Evolutionary conservation across 116 monocot species (phyloP), one percentile per base, ranked within the genome.

Genomic region (Papilionanthe hybrid): DNA sequence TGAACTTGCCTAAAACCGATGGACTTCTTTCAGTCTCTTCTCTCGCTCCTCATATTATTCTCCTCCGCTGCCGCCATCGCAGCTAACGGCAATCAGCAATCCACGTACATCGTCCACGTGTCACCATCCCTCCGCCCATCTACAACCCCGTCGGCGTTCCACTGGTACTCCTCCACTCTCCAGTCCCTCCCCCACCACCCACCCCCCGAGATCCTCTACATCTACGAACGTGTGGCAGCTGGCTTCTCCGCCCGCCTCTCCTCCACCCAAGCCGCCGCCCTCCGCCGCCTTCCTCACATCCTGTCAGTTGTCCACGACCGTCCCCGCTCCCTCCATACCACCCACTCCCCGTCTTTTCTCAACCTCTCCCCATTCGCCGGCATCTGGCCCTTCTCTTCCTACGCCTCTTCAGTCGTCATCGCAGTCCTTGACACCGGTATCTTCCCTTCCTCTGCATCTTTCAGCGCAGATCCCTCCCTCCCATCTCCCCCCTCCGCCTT

Each of bases 381-480:
- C 55, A 83, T 94, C 83, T 93, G 91, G 90, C 92, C 91, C 15
- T 55, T 74, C 72, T 91, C 98, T 30, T 76, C 85, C 47, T 87
- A 75, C 74, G 95, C 93, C 71, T 80, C 81, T 58, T 91, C 90
- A 48, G 82, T 84, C 49, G 77, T 93, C 75, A 76, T 98, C 76
- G 94, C 87, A 77, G 85, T 98, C 43, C 85, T 98, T 68, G 97
- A 97, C 86, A 95, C 95, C 10, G 93, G 95, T 43, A 86, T 93
- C 80, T 93, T 76, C 83, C 95, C 95, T 1, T 30, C 19, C 27
- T 84, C 85, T 44, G 76, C 86, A 4, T 43, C 75, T 41, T 95
- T 90, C 87, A 75, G 78, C 76, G 17, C 53, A 13, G 95, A 85
- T 76, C 23, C 73, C 44, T 56, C 83, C 6, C 84, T 95, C 56